Evolutionary conservation across 805 yeast genomes (phyloP).

Genomic region (Starmerella lactis-condensi): DNA sequence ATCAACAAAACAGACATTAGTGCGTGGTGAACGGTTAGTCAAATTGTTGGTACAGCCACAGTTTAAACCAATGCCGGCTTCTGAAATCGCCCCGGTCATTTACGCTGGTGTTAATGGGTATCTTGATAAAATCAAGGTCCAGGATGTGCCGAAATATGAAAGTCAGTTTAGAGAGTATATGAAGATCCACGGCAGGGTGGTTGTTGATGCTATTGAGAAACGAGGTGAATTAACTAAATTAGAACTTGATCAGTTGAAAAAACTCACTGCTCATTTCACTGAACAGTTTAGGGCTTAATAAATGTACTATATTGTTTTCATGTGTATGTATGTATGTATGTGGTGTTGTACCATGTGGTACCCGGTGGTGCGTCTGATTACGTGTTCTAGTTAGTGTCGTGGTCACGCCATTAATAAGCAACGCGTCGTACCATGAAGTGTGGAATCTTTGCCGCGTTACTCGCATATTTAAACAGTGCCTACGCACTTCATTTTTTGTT

Average conservation of each 20-base stretch:
- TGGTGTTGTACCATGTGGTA: too few species aligned
- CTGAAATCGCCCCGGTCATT: slow-evolving; percentile 96
- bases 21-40: slow-evolving; percentile 99
- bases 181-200: slow-evolving; percentile 71
- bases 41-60: slow-evolving; percentile 97
- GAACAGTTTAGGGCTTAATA: slow-evolving; percentile 80
- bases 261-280: slow-evolving; percentile 82
- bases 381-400: too few species aligned
- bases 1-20: slow-evolving; percentile 95
- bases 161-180: slow-evolving; percentile 77
- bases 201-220: slow-evolving; percentile 66
- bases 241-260: slow-evolving; percentile 65
- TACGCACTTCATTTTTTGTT: slow-evolving; percentile 60
- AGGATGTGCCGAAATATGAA: slow-evolving; percentile 82
- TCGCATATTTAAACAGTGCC: slow-evolving; percentile 7
- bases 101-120: slow-evolving; percentile 99
- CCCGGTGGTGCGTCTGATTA: too few species aligned
- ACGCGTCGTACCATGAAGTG: not conserved
- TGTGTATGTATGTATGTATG: slow-evolving; percentile 20
- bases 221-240: slow-evolving; percentile 86
- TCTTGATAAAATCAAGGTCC: slow-evolving; percentile 73
- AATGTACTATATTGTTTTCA: slow-evolving; percentile 4
- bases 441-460: slow-evolving; percentile 2
- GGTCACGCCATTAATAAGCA: not conserved
- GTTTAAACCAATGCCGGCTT: slow-evolving; percentile 91